These are phyloP conservation scores for Sporopachydermia quercuum DNA, from an alignment of 805 yeast genomes.

Conservation along the genomic window DNA sequence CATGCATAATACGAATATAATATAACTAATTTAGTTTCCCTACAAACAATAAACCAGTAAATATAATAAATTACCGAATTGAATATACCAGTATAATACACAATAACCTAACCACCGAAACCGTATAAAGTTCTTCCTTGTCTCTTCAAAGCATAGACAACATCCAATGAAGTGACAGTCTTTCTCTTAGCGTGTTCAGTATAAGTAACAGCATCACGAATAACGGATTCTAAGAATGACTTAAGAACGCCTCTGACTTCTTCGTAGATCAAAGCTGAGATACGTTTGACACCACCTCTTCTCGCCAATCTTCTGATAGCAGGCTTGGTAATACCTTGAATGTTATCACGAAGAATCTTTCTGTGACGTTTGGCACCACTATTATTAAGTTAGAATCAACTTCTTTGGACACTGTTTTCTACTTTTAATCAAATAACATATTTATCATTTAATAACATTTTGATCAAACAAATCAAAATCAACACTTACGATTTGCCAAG, in stretches of 20 bases:
- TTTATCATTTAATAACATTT: too few species aligned
- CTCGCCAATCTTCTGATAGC: slow-evolving; percentile 99
- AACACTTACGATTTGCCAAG: slow-evolving; percentile 62
- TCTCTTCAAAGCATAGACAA: slow-evolving; percentile 98
- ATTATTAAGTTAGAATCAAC: too few species aligned
- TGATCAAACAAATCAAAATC: too few species aligned
- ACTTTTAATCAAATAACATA: too few species aligned
- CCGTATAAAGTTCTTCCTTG: slow-evolving; percentile 99
- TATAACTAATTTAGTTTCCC: too few species aligned
- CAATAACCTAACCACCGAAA: slow-evolving; percentile 83
- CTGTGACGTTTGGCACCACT: slow-evolving; percentile 99
- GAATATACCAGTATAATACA: slow-evolving; percentile 3
- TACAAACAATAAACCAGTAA: too few species aligned
- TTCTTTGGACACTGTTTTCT: too few species aligned
- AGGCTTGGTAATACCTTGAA: slow-evolving; percentile 99
- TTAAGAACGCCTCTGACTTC: slow-evolving; percentile 96
- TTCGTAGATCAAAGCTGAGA: slow-evolving; percentile 96
- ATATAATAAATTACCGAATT: not conserved
- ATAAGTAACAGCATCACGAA: slow-evolving; percentile 98
- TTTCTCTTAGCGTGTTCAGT: slow-evolving; percentile 99
- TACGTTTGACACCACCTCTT: slow-evolving; percentile 99
- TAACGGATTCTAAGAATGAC: slow-evolving; percentile 91
- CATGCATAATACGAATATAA: too few species aligned
- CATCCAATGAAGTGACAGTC: slow-evolving; percentile 98
- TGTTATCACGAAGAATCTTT: slow-evolving; percentile 98